Base-by-base conservation (phyloP, 306 rosid genomes). In the Hylodesmum podocarpum region DNA sequence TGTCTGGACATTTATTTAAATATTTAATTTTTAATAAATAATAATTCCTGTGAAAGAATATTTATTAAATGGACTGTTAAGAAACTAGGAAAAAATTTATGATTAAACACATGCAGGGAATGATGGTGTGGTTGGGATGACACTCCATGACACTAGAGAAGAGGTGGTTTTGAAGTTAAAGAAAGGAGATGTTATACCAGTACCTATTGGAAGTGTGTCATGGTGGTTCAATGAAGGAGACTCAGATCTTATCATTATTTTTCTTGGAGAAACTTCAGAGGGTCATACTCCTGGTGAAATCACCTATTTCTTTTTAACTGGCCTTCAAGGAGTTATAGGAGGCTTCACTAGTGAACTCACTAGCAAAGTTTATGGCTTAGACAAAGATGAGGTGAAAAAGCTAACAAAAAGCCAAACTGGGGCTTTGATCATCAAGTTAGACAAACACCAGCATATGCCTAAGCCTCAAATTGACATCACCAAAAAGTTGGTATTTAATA, bases 181-280 rank as follows among this genome's bases (percentile, higher is more conserved):
- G 76, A 40, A 86, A 19, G 97, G 92, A 47, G 92, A 89, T 21
- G n/a, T 91, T 0, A 72, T 89, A 12, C 88, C 97, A 0, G 75
- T 86, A 0, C 87, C 91, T 3, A 16, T 55, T 14, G 97, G 89
- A 54, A 6, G 58, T 21, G 41, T 84, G 18, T 91, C 97, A 14
- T 91, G 97, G 97, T 91, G 97, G 97, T 89, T 77, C 90, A 89
- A 89, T 29, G 37, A 81, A 11, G 94, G 84, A 25, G 88, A 83
- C 34, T 80, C 91, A 0, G 81, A 84, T 19, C 82, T 91, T 1
- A 51, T 16, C 0, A 33, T 91, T 11, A 6, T 65, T 2, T 83
- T 87, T 71, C 65, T 91, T 19, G 97, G 92, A 0, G 87, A 87
- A 47, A 88, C 97, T 4, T 59, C 77, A 1, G 67, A 64, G 7